These are phyloP conservation scores for Ceriops tagal DNA, from an alignment of 345 rosid genomes.

Conservation along the genomic window DNA sequence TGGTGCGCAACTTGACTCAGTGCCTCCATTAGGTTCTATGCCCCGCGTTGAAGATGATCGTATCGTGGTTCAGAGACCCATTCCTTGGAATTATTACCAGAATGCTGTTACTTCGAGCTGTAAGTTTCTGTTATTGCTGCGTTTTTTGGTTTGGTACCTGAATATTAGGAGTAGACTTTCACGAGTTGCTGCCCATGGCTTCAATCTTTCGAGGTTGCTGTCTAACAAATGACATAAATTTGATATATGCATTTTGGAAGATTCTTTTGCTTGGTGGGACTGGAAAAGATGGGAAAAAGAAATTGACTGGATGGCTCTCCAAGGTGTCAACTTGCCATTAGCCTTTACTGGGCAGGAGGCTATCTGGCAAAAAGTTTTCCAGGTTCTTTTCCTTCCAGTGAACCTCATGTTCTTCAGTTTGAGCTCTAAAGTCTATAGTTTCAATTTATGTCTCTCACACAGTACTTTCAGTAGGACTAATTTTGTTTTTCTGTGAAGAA, in stretches of 20 bases:
- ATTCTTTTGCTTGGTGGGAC: conserved; percentile 79
- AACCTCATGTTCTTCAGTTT: conserved; percentile 5
- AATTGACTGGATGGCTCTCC: conserved; percentile 83
- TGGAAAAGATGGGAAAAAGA: conserved; percentile 78
- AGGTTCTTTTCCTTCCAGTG: conserved; percentile 34
- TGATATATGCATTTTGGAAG: conserved; percentile 22
- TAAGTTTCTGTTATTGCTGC: conserved; percentile 27
- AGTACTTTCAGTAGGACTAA: not conserved
- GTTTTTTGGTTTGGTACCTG: conserved; percentile 5
- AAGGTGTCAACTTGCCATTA: conserved; percentile 65
- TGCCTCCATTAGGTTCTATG: conserved; percentile 46
- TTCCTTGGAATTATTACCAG: conserved; percentile 74
- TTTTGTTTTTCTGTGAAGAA: not conserved
- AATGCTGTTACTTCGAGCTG: conserved; percentile 80
- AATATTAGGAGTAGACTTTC: conserved; percentile 1
- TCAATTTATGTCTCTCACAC: not conserved
- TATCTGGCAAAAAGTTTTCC: conserved; percentile 66
- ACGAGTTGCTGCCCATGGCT: not conserved
- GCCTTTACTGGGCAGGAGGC: conserved; percentile 78
- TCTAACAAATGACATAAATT: conserved; percentile 3
- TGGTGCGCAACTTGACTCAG: conserved; percentile 44
- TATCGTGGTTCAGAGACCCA: conserved; percentile 47
- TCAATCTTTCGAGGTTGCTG: not conserved
- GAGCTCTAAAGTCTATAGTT: conserved; percentile 1
- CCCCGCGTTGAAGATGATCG: conserved; percentile 49